A percentile compares a stretch with the other conserved stretches of the same genome.
phyloP scores from a whole-genome alignment of 2,329 filamentous ascomycete genomes.

The Aspergillus costaricaensis region DNA sequence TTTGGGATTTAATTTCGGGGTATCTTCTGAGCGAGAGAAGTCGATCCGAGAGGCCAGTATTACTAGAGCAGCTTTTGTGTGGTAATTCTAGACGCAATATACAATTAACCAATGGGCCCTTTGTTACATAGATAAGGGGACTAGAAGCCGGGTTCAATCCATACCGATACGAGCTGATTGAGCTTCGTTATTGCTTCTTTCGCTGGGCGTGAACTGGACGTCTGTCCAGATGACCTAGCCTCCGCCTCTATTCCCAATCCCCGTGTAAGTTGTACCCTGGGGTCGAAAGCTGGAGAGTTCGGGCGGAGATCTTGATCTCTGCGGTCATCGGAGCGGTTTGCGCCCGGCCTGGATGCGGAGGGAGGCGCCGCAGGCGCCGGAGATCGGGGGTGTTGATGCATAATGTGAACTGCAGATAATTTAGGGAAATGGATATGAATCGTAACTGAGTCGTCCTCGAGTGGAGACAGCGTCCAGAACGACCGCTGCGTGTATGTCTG shows the following conservation, averaged over 20 bases:
- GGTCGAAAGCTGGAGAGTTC: constrained; percentile 56
- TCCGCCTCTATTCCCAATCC: constrained; percentile 54
- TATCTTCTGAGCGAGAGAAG: constrained; percentile 61
- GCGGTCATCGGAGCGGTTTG: constrained; percentile 70
- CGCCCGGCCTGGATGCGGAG: constrained; percentile 70
- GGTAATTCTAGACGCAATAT: constrained; percentile 70
- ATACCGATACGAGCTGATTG: constrained; percentile 90
- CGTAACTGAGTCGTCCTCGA: neutral
- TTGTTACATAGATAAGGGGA: constrained; percentile 4
- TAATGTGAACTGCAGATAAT: constrained; percentile 42
- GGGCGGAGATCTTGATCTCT: constrained; percentile 65
- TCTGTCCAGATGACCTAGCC: constrained; percentile 44
- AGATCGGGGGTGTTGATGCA: constrained; percentile 88
- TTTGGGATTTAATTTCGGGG: constrained; percentile 58
- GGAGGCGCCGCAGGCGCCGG: constrained; percentile 73
- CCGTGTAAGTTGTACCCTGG: constrained; percentile 52
- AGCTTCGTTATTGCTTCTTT: constrained; percentile 75
- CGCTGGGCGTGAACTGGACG: constrained; percentile 53
- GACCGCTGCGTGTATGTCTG: constrained; percentile 18
- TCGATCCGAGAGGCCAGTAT: constrained; percentile 79
- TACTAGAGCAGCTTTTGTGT: constrained; percentile 81
- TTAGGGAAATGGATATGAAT: neutral
- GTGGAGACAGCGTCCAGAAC: constrained; percentile 12
- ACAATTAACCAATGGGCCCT: constrained; percentile 25
- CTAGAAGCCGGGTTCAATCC: constrained; percentile 20